Conservation (phyloP, 2,329 filamentous ascomycete species). For the Diaporthe humulicola region DNA sequence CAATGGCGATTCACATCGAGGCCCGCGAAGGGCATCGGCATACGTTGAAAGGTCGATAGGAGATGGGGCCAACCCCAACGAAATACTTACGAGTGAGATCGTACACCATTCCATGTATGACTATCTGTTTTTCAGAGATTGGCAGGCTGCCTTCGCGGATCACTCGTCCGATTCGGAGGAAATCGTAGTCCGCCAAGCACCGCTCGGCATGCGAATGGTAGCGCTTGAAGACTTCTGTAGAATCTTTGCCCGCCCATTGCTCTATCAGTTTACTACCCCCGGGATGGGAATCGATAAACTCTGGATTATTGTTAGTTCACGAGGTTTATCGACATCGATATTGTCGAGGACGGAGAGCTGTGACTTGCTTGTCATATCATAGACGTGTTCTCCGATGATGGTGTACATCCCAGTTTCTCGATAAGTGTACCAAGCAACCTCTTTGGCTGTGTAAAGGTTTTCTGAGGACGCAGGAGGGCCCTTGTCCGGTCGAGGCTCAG, state of each 20-base stretch:
- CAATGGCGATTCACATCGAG: not conserved
- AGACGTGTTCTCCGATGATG: not conserved
- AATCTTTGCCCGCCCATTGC: not conserved
- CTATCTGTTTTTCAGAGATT: not conserved
- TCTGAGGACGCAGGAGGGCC: not conserved
- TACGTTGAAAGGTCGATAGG: too few species aligned
- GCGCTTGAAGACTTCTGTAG: not conserved
- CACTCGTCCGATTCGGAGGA: conserved; percentile 9
- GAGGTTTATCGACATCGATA: accelerated
- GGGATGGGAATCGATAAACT: not conserved
- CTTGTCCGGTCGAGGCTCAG: not conserved
- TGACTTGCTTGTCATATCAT: not conserved
- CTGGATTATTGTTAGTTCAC: not conserved
- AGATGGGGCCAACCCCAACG: not conserved
- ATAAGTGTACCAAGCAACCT: conserved; percentile 17
- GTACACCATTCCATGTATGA: conserved; percentile 10
- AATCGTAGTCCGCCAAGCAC: not conserved
- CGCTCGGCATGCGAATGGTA: not conserved
- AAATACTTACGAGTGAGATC: conserved; percentile 1
- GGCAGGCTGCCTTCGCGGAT: not conserved
- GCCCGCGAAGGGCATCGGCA: too few species aligned
- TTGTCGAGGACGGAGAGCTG: accelerated
- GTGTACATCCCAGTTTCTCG: conserved; percentile 3
- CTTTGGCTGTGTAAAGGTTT: not conserved
- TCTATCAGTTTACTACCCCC: not conserved